Percentiles rank a stretch among this genome's conserved stretches.
These are phyloP conservation scores for Yarrowia porcina DNA, from an alignment of 805 yeast genomes.

Conservation along the genomic window DNA sequence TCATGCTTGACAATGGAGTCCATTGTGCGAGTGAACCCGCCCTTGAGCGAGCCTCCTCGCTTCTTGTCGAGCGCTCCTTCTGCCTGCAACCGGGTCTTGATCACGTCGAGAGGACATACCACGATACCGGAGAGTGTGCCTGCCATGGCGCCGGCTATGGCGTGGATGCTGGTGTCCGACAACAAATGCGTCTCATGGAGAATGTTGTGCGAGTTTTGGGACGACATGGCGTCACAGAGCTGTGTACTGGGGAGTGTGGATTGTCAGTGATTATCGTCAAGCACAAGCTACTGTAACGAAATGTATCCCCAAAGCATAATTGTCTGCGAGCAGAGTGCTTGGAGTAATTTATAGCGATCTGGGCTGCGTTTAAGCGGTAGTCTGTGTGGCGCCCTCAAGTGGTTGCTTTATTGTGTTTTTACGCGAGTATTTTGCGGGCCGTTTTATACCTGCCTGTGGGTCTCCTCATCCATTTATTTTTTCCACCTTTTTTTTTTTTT, in stretches of 20 bases:
- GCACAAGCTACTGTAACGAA: neutral
- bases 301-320: conserved; percentile 11
- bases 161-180: conserved; percentile 48
- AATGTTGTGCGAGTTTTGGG: conserved; percentile 26
- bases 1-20: conserved; percentile 67
- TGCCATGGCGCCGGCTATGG: conserved; percentile 88
- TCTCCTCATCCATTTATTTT: neutral
- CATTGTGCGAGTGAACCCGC: conserved; percentile 51
- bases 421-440: neutral
- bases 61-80: conserved; percentile 50
- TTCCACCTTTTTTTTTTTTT: neutral
- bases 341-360: conserved; percentile 5
- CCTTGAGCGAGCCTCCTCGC: conserved; percentile 21
- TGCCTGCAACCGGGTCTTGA: conserved; percentile 91
- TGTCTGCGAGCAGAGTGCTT: neutral
- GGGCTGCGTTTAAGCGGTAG: neutral
- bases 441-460: neutral
- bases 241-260: neutral
- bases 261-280: neutral
- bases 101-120: conserved; percentile 95
- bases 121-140: conserved; percentile 85
- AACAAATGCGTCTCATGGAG: conserved; percentile 22
- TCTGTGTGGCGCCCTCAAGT: neutral
- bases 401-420: neutral
- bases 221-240: conserved; percentile 20